Evolutionary conservation across 2,329 filamentous ascomycete species (phyloP), one percentile per base, ranked within the genome.

Genomic region (Neurospora sp.): DNA sequence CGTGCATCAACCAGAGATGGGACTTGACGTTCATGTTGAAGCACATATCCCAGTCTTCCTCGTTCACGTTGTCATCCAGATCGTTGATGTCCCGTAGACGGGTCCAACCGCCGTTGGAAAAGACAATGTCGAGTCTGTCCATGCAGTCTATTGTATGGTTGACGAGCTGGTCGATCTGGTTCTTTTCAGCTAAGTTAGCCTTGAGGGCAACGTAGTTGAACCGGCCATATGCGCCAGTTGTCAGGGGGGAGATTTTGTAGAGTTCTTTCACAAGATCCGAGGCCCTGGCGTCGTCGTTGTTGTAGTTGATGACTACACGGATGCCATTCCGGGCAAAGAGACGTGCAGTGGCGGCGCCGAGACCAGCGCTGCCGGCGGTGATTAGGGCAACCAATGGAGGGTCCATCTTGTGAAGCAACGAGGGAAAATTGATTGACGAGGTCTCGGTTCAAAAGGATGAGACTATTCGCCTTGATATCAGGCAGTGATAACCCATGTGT

Each of bases 301-400:
- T 83, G 79, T 93, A 95, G 80, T 94, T 95, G 77, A 96, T 86
- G 8, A 88, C 87, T 10, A 95, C 82, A 70, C 91, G 89, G 77
- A 86, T 87, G 66, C 91, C 90, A 74, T 89, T 83, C 28, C 84
- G 80, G 8, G 91, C 91, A 74, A 94, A 92, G 39, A 88, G 87
- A 69, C 86, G 85, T 46, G 85, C 86, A 3, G 92, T 84, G 3
- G 89, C 83, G 62, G 90, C 91, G 41, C 92, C 92, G 39, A 95
- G 85, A 2, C 92, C 92, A 73, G 91, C 83, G 62, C 80, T 83
- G 37, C 82, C 82, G n/a, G 83, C 84, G 0, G 84, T 86, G 36
- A 86, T 88, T 70, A 83, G 77, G 17, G 76, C 79, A 3, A 82
- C 80, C 4, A 76, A 76, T 67, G 74, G 74, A 65, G 38, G 8